A percentile compares a stretch with the other conserved stretches of the same genome.
phyloP scores from a whole-genome alignment of 306 rosid genomes.

The Sicyos edulis region DNA sequence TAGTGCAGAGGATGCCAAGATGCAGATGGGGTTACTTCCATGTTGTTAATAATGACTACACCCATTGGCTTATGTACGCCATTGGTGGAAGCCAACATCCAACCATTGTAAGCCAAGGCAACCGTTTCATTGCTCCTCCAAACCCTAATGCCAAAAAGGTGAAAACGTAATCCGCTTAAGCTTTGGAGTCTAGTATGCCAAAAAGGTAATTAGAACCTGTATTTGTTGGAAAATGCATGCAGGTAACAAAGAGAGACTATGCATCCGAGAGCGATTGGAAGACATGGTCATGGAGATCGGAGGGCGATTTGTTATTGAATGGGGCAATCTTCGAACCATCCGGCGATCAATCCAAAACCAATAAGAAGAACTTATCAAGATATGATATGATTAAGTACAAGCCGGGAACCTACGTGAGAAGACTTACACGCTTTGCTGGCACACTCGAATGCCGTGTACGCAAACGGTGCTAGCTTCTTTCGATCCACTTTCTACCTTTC shows the following conservation, averaged over 20 bases:
- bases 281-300: background rate
- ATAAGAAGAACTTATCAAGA: background rate
- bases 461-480: background rate
- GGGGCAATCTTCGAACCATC: background rate
- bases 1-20: slow-evolving; percentile 9
- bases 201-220: too few relatives aligned
- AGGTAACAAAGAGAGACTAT: background rate
- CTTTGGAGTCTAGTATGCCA: too few relatives aligned
- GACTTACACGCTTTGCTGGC: background rate
- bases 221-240: too few relatives aligned
- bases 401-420: background rate
- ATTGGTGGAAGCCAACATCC: background rate
- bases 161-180: background rate
- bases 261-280: background rate
- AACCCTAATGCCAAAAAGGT: background rate
- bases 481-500: too few relatives aligned
- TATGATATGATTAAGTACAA: background rate
- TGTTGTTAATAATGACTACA: background rate
- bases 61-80: too few relatives aligned
- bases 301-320: too few relatives aligned
- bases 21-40: slow-evolving; percentile 10
- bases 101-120: background rate
- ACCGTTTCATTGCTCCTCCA: background rate
- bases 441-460: background rate
- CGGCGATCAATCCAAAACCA: background rate